phyloP scores from a whole-genome alignment of 2,329 filamentous ascomycete genomes.

The Aspergillus tubingensis region DNA sequence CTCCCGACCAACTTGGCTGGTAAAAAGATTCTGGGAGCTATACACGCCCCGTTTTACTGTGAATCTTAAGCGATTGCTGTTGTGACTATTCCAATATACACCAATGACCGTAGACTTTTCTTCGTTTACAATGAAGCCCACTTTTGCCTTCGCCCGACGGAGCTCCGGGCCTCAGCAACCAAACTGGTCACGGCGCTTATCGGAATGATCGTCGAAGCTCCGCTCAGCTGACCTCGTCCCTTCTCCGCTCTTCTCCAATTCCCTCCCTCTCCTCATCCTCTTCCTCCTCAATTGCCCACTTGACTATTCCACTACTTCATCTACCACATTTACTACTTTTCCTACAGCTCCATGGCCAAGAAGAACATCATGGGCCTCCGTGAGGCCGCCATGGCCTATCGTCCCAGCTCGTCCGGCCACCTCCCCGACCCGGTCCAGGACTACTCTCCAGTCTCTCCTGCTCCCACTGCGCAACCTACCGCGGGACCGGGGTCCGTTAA shows the following conservation, averaged over 20 bases:
- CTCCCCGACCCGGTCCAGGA: constrained; percentile 26
- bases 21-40: neutral
- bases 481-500: constrained; percentile 24
- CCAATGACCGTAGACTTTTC: too few species aligned
- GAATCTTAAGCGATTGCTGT: too few species aligned
- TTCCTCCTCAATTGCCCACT: neutral
- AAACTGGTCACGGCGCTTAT: neutral
- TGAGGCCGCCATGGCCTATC: constrained; percentile 32
- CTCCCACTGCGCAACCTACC: constrained; percentile 15
- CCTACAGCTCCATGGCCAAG: constrained; percentile 32
- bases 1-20: neutral
- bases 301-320: neutral
- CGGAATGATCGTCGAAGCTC: neutral
- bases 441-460: constrained; percentile 11
- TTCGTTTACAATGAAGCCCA: neutral
- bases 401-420: constrained; percentile 26
- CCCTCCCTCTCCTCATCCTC: constrained; percentile 10
- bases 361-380: constrained; percentile 31
- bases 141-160: neutral
- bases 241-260: constrained; percentile 3
- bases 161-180: neutral
- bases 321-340: neutral
- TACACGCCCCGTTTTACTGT: too few species aligned
- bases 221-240: neutral
- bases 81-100: too few species aligned